Conservation (phyloP, 306 rosid species). For the Citrullus colocynthis region DNA sequence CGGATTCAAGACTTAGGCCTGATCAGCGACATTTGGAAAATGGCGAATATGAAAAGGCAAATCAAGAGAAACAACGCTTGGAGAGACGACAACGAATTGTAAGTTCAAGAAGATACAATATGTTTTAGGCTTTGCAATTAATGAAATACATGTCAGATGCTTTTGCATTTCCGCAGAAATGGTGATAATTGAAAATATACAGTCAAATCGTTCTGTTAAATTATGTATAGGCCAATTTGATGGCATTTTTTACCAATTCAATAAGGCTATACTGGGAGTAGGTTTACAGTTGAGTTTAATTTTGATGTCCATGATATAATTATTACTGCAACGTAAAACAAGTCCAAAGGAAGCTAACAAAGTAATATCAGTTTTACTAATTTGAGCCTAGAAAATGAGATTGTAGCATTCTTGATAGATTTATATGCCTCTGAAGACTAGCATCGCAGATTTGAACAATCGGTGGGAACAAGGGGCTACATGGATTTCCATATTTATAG, state of each 20-base stretch:
- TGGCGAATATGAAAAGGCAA: conserved; percentile 94
- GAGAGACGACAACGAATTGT: conserved; percentile 96
- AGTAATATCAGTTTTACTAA: not conserved
- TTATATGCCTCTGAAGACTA: not conserved
- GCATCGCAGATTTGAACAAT: no score
- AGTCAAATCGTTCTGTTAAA: not conserved
- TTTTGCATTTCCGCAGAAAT: not conserved
- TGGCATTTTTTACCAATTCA: not conserved
- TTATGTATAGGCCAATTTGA: not conserved
- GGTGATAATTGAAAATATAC: not conserved
- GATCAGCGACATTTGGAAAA: conserved; percentile 96
- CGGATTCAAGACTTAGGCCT: conserved; percentile 96
- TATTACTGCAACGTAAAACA: not conserved
- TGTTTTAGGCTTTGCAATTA: not conserved
- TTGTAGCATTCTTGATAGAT: not conserved
- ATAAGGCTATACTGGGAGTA: not conserved
- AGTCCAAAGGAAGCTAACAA: not conserved
- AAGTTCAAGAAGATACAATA: conserved; percentile 18
- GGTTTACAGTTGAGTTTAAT: not conserved
- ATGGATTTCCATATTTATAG: not conserved
- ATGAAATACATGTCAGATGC: not conserved
- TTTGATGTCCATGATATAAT: not conserved
- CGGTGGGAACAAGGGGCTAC: not conserved
- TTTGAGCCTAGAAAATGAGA: not conserved
- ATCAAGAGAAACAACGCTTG: conserved; percentile 76